These are phyloP conservation scores for Panaeolus papilionaceus DNA, from an alignment of 768 basidiomycete species.

Conservation along the genomic window DNA sequence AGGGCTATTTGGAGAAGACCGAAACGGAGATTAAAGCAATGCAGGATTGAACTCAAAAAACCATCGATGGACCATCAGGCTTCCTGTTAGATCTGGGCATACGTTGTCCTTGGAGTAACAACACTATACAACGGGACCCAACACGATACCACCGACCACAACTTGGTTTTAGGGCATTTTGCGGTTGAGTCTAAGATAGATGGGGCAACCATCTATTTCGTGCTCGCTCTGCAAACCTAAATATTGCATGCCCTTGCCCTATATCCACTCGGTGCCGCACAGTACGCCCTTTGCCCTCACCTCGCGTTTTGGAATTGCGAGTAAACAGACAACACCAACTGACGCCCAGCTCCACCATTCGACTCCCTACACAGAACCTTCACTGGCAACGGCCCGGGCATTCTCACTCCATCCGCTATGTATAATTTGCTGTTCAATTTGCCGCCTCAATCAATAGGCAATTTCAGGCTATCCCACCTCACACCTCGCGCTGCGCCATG, in stretches of 20 bases:
- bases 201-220: not conserved
- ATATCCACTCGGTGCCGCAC: not conserved
- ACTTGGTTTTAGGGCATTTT: not conserved
- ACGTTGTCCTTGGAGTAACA: not conserved
- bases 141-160: not conserved
- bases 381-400: not conserved
- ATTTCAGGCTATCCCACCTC: not conserved
- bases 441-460: not conserved
- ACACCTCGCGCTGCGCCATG: not conserved
- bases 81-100: too few species aligned
- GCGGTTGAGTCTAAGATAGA: not conserved
- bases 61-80: not conserved
- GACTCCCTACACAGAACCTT: not conserved
- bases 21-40: conserved; percentile 67
- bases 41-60: conserved; percentile 54
- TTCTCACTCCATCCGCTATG: not conserved
- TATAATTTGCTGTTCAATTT: not conserved
- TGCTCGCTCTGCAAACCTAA: not conserved
- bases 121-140: not conserved
- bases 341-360: not conserved
- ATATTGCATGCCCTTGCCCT: conserved; percentile 7
- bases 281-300: not conserved
- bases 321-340: not conserved
- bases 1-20: conserved; percentile 61
- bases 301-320: not conserved